Evolutionary conservation across 768 basidiomycete species (phyloP).

Genomic region (Hericium coralloides): DNA sequence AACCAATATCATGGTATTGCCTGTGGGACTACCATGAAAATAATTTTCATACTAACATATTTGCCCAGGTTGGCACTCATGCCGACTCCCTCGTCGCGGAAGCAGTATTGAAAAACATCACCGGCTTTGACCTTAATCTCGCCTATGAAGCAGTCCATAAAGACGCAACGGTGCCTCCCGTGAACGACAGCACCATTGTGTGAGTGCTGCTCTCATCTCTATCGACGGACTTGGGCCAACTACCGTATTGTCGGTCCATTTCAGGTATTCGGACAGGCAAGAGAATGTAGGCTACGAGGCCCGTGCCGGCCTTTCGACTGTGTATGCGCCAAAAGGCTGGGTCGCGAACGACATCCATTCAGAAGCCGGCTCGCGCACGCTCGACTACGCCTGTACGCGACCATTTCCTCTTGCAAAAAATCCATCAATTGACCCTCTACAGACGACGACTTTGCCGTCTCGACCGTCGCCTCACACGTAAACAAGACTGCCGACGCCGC

Average conservation of each 20-base stretch:
- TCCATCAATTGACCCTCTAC: background rate
- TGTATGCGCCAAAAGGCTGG: conserved; percentile 61
- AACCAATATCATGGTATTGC: conserved; percentile 71
- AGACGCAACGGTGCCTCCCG: conserved; percentile 57
- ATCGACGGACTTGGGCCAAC: background rate
- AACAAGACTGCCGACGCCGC: conserved; percentile 39
- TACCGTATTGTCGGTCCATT: background rate
- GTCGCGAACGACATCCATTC: conserved; percentile 75
- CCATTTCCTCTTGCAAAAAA: background rate
- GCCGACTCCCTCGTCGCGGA: conserved; percentile 73
- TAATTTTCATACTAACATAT: background rate
- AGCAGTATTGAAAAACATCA: conserved; percentile 57
- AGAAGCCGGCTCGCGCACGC: conserved; percentile 68
- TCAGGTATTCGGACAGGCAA: conserved; percentile 62
- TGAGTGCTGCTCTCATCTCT: conserved; percentile 21
- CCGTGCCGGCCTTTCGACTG: conserved; percentile 64
- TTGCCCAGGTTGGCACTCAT: conserved; percentile 62
- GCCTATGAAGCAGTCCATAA: conserved; percentile 74
- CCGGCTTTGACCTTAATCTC: conserved; percentile 49
- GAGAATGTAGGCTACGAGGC: conserved; percentile 78
- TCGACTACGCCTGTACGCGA: conserved; percentile 62
- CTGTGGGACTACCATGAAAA: background rate
- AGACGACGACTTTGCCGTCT: conserved; percentile 77
- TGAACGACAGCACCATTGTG: conserved; percentile 42
- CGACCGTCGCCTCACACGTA: conserved; percentile 50